Evolutionary conservation across 2,329 filamentous ascomycete genomes (phyloP), one percentile per base, ranked within the genome.

Genomic region (Stachybotrys echinatus): DNA sequence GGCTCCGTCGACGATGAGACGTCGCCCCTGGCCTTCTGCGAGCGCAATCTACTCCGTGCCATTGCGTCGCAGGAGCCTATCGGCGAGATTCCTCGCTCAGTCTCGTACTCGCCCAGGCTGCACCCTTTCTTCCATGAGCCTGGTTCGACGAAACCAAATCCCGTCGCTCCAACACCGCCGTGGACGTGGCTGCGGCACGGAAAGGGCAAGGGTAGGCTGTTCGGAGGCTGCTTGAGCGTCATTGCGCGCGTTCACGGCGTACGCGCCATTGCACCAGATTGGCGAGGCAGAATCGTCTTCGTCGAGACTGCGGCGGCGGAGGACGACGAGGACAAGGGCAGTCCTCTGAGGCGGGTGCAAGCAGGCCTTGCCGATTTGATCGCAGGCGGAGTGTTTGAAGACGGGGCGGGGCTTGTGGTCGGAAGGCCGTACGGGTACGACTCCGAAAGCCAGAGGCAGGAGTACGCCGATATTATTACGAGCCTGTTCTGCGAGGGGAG

Each of bases 361-460:
- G 63, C 64, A 2, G 67, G 54, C 0, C 60, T 72, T 27, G 71
- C 69, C 0, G 72, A 75, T 49, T 57, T 75, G 18, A 65, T 72
- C 12, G 66, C 71, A 1, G 61, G 65, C 2, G 71, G 71, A 2
- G 65, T 71, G 2, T 72, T 75, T 49, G 68, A 72, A 2, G 64
- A 69, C 4, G 68, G 63, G 1, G 63, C 64, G 0, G 73, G 73
- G 1, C 39, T 75, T 34, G 69, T 74, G 5, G 59, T 75, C 2
- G 73, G 73, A 5, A 52, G 73, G 20, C 65, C 69, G 1, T 72
- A 65, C 48, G 71, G 71, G 2, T 74, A 75, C 43, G 62, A 72
- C 22, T 56, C 65, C 1, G 55, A 58, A 0, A 56, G 64, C 23
- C 52, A 57, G 42, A 57, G 61, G 38, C 55, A 56, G 14, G 47